Evolutionary conservation across 495 filamentous ascomycete genomes (phyloP).

Genomic region (Talaromyces trachyspermus): DNA sequence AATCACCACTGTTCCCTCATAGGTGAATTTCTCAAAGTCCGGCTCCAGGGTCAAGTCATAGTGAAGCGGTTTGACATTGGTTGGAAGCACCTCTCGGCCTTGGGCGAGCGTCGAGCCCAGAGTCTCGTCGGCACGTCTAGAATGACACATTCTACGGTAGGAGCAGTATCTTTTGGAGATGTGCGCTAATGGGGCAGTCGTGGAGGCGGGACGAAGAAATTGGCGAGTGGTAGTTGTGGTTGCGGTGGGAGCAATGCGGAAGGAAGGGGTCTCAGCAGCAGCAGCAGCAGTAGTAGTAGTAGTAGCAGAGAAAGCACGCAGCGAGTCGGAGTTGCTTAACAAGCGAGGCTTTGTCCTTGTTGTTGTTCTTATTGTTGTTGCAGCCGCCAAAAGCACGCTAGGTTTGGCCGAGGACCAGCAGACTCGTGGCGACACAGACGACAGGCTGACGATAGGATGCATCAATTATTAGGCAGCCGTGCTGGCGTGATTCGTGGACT

Average conservation of each 20-base stretch:
- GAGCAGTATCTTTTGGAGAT: conserved; percentile 40
- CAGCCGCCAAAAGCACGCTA: no score
- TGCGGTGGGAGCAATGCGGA: conserved; percentile 3
- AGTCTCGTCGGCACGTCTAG: conserved; percentile 30
- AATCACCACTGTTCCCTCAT: conserved; percentile 55
- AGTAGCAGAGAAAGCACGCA: not conserved
- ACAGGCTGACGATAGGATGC: conserved; percentile 4
- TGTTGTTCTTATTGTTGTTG: no score
- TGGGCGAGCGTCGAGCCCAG: conserved; percentile 42
- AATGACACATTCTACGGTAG: conserved; percentile 44
- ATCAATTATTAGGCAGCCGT: not conserved
- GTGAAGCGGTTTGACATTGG: conserved; percentile 60
- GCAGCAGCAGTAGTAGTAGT: not conserved
- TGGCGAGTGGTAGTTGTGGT: conserved; percentile 12
- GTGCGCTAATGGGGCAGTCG: conserved; percentile 27
- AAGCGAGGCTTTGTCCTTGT: conserved; percentile 2
- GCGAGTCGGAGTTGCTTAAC: not conserved
- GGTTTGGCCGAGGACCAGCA: conserved; percentile 3
- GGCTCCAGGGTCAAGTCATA: conserved; percentile 63
- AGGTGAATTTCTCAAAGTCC: conserved; percentile 55
- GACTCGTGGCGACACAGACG: conserved; percentile 5
- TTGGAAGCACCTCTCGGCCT: conserved; percentile 58
- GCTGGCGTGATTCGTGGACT: no score
- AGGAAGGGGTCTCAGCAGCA: not conserved
- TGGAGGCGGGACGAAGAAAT: conserved; percentile 15